Base-by-base conservation (phyloP, 345 rosid genomes). In the Mercurialis annua region DNA sequence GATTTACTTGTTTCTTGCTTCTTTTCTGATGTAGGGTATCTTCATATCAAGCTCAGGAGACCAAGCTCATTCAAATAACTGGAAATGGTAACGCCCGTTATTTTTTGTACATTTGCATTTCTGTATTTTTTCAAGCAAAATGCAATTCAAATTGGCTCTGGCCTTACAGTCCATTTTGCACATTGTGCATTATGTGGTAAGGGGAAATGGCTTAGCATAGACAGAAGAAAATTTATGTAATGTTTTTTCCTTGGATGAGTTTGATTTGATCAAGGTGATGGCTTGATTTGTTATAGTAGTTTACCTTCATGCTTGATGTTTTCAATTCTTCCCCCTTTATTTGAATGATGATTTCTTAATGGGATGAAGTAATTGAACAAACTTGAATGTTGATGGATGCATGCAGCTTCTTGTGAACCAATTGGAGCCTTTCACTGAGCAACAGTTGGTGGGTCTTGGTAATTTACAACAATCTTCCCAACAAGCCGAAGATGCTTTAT, bases 41-140 rank as follows among this genome's bases (percentile, higher is more conserved):
- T 92, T 91, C 80, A 88, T 94, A 67, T 94, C 99, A 83, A 84
- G 97, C 80, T 72, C 99, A 42, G 96, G 96, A 66, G 99, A 94
- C 70, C 99, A 86, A 78, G 82, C 90, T 70, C 92, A 91, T 85
- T 80, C 98, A 10, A 81, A n/a, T 84, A 77, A 85, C 92, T 64
- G 99, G 98, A 88, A 94, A 91, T 82, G 98, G 99, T 94, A 79
- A 72, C 64, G 12, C 64, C 62, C 54, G 36, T 48, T 34, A 31
- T 36, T 46, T 49, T 58, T 70, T n/a, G n/a, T n/a, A n/a, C n/a
- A 8, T 58, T 34, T 58, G 18, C 17, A 7, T 34, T 58, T 18
- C 11, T 8, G 15, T 31, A 56, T 56, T 42, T 5, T 17, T 20
- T n/a, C n/a, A n/a, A n/a, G n/a, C n/a, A n/a, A n/a, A n/a, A n/a